Conservation (phyloP, 2,329 filamentous ascomycete genomes). For the Podosphaera fusca region DNA sequence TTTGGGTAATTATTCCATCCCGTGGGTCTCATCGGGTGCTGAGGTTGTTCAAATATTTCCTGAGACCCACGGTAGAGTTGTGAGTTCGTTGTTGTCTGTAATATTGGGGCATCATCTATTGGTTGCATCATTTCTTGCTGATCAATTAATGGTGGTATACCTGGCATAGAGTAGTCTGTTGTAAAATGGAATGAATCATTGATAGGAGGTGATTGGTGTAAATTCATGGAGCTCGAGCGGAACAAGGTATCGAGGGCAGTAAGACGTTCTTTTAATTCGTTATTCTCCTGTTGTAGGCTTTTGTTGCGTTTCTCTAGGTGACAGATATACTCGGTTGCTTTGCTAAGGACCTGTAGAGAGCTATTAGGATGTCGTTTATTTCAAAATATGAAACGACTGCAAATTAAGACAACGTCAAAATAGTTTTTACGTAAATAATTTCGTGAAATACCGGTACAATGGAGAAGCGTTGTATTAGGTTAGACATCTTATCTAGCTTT, state of each 20-base stretch:
- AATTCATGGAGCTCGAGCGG: constrained; percentile 44
- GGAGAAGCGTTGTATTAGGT: neutral
- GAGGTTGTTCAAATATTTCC: constrained; percentile 22
- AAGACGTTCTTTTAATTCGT: constrained; percentile 52
- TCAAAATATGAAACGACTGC: too few relatives aligned
- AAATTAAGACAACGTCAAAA: too few relatives aligned
- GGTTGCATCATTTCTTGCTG: constrained; percentile 38
- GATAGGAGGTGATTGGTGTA: constrained; percentile 29
- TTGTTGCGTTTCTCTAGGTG: constrained; percentile 83
- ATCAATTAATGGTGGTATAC: constrained; percentile 14
- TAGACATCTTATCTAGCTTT: neutral
- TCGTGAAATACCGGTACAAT: neutral
- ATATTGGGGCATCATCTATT: constrained; percentile 34
- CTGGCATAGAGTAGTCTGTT: constrained; percentile 13
- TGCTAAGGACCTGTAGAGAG: constrained; percentile 38
- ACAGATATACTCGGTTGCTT: constrained; percentile 87
- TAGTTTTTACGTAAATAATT: neutral
- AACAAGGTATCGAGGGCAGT: constrained; percentile 59
- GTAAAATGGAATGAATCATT: constrained; percentile 15
- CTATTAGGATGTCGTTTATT: too few relatives aligned
- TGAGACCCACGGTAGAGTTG: constrained; percentile 15
- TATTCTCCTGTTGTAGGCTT: constrained; percentile 60
- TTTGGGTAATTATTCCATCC: constrained; percentile 34
- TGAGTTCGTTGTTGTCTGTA: constrained; percentile 12
- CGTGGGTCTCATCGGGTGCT: constrained; percentile 31